Conservation (phyloP, 345 rosid genomes). For the Rhodamnia argentea region DNA sequence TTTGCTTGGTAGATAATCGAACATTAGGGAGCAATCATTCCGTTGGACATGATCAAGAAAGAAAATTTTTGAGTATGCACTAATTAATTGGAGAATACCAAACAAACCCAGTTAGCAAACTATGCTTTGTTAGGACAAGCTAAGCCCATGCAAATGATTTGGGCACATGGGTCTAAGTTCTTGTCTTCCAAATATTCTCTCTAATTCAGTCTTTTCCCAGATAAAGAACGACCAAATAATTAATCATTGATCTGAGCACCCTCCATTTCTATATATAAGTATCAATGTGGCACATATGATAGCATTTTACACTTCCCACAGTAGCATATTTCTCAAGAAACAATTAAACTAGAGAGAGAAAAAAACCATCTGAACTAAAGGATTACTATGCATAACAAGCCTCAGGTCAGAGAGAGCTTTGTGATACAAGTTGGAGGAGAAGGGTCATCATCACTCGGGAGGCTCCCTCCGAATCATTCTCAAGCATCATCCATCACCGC, state of each 20-base stretch:
- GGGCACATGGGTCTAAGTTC: constrained; percentile 37
- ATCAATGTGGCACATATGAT: constrained; percentile 37
- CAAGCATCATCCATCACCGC: background rate
- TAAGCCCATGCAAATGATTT: constrained; percentile 64
- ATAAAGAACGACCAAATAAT: constrained; percentile 22
- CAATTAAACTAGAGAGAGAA: background rate
- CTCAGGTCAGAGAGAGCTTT: constrained; percentile 26
- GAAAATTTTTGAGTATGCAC: background rate
- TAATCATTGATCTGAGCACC: constrained; percentile 3
- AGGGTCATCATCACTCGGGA: background rate
- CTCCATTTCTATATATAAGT: constrained; percentile 7
- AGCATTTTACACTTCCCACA: constrained; percentile 37
- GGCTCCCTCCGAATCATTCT: background rate
- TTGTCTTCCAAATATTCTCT: constrained; percentile 9
- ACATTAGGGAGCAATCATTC: background rate
- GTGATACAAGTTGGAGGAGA: constrained; percentile 26
- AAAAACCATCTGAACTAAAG: background rate
- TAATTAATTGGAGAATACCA: background rate
- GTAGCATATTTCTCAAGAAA: constrained; percentile 9
- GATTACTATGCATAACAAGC: constrained; percentile 4
- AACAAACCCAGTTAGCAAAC: background rate
- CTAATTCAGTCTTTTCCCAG: constrained; percentile 18
- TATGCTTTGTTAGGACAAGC: constrained; percentile 21
- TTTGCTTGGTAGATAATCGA: background rate
- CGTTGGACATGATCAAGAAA: background rate